These are phyloP conservation scores for Lactarius hengduanensis DNA, from an alignment of 768 basidiomycete species.

Conservation along the genomic window DNA sequence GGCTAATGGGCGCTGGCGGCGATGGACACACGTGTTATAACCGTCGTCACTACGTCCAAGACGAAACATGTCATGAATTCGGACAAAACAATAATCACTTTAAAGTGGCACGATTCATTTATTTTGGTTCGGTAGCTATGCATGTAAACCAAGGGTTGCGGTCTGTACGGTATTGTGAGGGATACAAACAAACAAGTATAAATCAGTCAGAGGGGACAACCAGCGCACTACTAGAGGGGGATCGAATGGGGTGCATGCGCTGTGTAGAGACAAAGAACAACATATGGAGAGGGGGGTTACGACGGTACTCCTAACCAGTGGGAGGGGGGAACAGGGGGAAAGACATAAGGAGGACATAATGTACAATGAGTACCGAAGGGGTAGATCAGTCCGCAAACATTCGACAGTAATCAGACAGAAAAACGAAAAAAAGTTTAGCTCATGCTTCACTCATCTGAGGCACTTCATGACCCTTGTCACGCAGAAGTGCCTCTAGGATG, in stretches of 20 bases:
- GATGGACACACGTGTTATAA: neutral
- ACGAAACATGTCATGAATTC: neutral
- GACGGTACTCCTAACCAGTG: conserved; percentile 57
- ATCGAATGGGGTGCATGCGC: conserved; percentile 11
- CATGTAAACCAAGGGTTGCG: neutral
- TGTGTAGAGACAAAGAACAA: neutral
- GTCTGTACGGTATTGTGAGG: conserved; percentile 17
- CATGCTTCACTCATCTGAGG: conserved; percentile 46
- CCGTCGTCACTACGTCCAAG: neutral
- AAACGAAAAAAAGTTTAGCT: neutral
- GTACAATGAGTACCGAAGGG: conserved; percentile 48
- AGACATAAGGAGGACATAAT: conserved; percentile 10
- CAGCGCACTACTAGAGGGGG: conserved; percentile 20
- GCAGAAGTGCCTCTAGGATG: conserved; percentile 49
- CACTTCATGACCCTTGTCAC: conserved; percentile 55
- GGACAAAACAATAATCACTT: no score
- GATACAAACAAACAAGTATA: conserved; percentile 14
- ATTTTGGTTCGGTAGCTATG: neutral
- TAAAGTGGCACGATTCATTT: neutral
- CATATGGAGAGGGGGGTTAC: conserved; percentile 41
- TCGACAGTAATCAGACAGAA: neutral
- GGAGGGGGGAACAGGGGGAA: conserved; percentile 35
- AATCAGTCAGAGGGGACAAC: conserved; percentile 5
- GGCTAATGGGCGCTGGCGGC: neutral
- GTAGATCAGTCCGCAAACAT: conserved; percentile 27